These are phyloP conservation scores for Penicillium herquei DNA, from an alignment of 495 filamentous ascomycete genomes.

Conservation along the genomic window DNA sequence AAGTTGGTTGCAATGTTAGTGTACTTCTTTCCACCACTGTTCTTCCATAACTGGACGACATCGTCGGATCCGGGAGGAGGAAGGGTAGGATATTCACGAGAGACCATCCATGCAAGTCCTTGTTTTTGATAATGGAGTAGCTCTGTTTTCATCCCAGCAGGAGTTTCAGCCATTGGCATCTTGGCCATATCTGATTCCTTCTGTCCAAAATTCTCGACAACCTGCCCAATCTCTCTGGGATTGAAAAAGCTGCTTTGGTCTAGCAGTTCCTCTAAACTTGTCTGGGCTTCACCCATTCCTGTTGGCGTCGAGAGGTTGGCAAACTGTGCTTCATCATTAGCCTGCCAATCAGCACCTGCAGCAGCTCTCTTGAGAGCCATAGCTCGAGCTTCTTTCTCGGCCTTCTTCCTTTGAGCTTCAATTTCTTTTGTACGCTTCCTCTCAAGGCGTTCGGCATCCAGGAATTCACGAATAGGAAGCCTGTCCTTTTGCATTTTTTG, in stretches of 20 bases:
- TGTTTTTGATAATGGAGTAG: slow-evolving; percentile 82
- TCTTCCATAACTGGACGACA: slow-evolving; percentile 80
- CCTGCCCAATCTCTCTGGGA: slow-evolving; percentile 62
- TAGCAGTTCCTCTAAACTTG: slow-evolving; percentile 61
- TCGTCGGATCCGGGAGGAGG: slow-evolving; percentile 61
- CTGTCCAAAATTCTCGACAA: slow-evolving; percentile 67
- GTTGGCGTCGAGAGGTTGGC: slow-evolving; percentile 32
- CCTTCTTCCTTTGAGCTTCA: slow-evolving; percentile 49
- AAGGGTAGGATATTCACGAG: slow-evolving; percentile 68
- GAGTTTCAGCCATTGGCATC: slow-evolving; percentile 73
- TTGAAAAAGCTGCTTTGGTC: slow-evolving; percentile 66
- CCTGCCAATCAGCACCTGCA: slow-evolving; percentile 25
- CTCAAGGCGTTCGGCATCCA: slow-evolving; percentile 33
- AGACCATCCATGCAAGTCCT: slow-evolving; percentile 80
- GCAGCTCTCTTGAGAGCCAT: slow-evolving; percentile 38
- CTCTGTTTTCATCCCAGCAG: slow-evolving; percentile 57
- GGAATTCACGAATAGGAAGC: slow-evolving; percentile 49
- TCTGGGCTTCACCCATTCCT: slow-evolving; percentile 23
- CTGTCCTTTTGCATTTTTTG: slow-evolving; percentile 60
- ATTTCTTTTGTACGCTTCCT: slow-evolving; percentile 26
- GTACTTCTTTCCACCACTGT: slow-evolving; percentile 47
- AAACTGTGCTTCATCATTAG: slow-evolving; percentile 24
- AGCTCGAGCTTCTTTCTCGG: slow-evolving; percentile 45
- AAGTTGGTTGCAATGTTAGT: slow-evolving; percentile 79
- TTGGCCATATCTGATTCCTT: slow-evolving; percentile 67